A percentile compares a stretch with the other conserved stretches of the same genome.
phyloP scores from a whole-genome alignment of 305 asterid genomes.

The Solanum hybrid region DNA sequence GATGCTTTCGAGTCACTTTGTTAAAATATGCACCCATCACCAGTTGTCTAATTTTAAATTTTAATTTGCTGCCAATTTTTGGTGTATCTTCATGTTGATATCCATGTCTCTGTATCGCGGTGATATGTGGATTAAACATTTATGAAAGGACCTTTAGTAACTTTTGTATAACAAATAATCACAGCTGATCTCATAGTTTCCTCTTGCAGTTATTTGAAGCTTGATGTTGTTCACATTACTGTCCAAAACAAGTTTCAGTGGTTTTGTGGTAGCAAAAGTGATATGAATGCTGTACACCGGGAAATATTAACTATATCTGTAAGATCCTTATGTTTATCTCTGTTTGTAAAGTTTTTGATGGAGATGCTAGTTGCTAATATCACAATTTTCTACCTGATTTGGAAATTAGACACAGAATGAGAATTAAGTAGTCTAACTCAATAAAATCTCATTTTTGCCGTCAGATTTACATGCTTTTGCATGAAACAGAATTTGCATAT shows the following conservation, averaged over 20 bases:
- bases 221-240: slow-evolving; percentile 92
- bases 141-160: not conserved
- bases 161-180: not conserved
- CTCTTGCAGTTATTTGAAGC: slow-evolving; percentile 85
- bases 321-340: slow-evolving; percentile 24
- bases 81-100: not conserved
- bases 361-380: not conserved
- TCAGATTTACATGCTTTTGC: not conserved
- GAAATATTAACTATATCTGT: slow-evolving; percentile 67
- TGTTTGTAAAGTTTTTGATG: not conserved
- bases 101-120: not conserved
- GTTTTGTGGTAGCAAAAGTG: slow-evolving; percentile 63
- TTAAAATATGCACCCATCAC: not conserved
- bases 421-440: not conserved
- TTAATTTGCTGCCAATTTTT: not conserved
- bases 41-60: not conserved
- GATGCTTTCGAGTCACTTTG: slow-evolving; percentile 4
- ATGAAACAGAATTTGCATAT: not conserved
- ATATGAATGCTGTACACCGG: slow-evolving; percentile 76
- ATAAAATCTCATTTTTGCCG: not conserved
- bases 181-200: slow-evolving; percentile 7
- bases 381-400: not conserved
- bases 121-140: not conserved
- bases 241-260: slow-evolving; percentile 77
- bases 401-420: not conserved